Conservation (phyloP, 371 early-diverging fungal species). For the Circinella umbellata region DNA sequence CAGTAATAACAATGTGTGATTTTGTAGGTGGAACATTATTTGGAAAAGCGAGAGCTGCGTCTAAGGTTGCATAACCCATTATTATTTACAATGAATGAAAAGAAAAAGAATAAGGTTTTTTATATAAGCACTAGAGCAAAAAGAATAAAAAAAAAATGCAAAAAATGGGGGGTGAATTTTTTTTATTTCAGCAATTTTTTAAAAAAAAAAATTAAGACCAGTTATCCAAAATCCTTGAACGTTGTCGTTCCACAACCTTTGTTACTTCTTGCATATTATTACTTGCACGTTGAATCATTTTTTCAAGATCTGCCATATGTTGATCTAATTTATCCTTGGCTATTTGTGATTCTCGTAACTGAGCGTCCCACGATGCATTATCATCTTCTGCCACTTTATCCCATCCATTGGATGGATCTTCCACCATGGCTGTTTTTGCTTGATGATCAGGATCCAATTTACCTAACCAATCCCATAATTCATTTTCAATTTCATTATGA, state of each 20-base stretch:
- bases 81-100: neutral
- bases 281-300: constrained; percentile 43
- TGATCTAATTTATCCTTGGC: constrained; percentile 34
- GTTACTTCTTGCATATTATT: constrained; percentile 44
- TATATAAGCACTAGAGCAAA: too few relatives aligned
- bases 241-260: constrained; percentile 34
- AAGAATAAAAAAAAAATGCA: too few relatives aligned
- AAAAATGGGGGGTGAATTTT: neutral
- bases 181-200: neutral
- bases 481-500: constrained; percentile 14
- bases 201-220: constrained; percentile 12
- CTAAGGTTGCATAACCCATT: constrained; percentile 61
- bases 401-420: neutral
- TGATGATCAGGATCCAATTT: constrained; percentile 33
- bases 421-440: constrained; percentile 8
- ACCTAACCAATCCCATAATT: constrained; percentile 39
- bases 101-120: neutral
- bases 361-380: constrained; percentile 12
- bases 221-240: constrained; percentile 24
- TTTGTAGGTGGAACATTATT: constrained; percentile 52
- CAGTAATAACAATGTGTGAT: constrained; percentile 63
- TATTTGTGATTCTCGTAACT: constrained; percentile 21
- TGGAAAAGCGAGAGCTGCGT: constrained; percentile 54
- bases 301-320: constrained; percentile 41
- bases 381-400: constrained; percentile 8